Evolutionary conservation across 805 yeast species (phyloP).

Genomic region (Groenewaldozyma salmanticensis): DNA sequence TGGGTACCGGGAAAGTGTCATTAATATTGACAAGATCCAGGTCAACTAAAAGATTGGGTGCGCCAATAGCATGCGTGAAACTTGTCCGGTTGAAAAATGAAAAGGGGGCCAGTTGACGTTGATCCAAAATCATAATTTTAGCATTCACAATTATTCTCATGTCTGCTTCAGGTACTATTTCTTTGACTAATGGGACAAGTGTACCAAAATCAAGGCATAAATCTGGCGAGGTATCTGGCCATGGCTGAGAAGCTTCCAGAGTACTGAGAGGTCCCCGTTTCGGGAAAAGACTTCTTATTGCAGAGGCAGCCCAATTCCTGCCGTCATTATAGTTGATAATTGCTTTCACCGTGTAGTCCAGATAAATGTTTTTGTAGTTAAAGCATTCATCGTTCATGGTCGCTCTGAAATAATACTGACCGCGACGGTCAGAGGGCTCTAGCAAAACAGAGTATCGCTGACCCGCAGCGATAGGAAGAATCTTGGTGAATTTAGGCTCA

Average conservation of each 20-base stretch:
- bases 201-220: constrained; percentile 7
- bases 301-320: neutral
- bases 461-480: constrained; percentile 47
- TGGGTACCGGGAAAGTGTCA: constrained; percentile 23
- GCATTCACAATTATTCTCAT: constrained; percentile 8
- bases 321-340: constrained; percentile 30
- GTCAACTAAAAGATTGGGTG: constrained; percentile 21
- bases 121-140: constrained; percentile 11
- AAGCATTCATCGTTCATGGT: constrained; percentile 46
- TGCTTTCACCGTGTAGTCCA: constrained; percentile 36
- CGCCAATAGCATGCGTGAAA: constrained; percentile 21
- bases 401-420: constrained; percentile 8
- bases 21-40: constrained; percentile 23
- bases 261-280: constrained; percentile 18
- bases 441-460: constrained; percentile 69
- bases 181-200: constrained; percentile 6
- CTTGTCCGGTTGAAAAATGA: constrained; percentile 19
- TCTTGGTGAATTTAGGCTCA: constrained; percentile 14
- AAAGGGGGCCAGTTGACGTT: constrained; percentile 1
- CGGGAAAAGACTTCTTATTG: neutral
- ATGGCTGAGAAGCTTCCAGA: constrained; percentile 23
- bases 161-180: constrained; percentile 12
- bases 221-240: constrained; percentile 8
- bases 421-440: constrained; percentile 18
- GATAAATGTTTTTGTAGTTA: constrained; percentile 36